phyloP scores from a whole-genome alignment of 306 rosid genomes.

The Vigna angularis region DNA sequence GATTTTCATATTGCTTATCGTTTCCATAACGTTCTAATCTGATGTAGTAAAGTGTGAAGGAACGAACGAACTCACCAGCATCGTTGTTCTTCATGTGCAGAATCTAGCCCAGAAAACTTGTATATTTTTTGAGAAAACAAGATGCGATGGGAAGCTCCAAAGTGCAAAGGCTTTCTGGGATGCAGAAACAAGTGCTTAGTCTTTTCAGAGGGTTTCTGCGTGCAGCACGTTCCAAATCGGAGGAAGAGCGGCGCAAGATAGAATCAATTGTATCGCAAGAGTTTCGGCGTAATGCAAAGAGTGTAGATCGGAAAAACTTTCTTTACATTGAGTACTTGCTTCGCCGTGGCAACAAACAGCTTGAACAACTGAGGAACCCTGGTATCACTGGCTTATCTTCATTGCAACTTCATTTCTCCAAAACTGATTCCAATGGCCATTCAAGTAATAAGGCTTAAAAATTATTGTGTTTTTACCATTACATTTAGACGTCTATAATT shows the following conservation, averaged over 20 bases:
- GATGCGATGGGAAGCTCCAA: constrained; percentile 58
- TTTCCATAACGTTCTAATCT: not conserved
- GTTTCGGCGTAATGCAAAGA: constrained; percentile 66
- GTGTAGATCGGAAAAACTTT: constrained; percentile 76
- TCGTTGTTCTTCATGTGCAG: not conserved
- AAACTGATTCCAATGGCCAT: constrained; percentile 30
- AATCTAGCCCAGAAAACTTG: not conserved
- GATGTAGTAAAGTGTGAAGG: too few relatives aligned
- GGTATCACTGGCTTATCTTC: constrained; percentile 68
- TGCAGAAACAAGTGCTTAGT: constrained; percentile 89
- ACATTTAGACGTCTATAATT: too few relatives aligned
- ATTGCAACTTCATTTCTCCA: constrained; percentile 40
- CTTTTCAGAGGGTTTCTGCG: constrained; percentile 83
- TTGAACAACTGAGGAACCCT: constrained; percentile 78
- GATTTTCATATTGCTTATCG: not conserved
- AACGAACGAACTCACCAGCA: not conserved
- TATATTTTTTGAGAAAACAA: not conserved
- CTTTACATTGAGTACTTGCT: constrained; percentile 85
- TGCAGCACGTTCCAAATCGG: constrained; percentile 70
- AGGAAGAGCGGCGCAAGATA: constrained; percentile 63
- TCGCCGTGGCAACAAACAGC: constrained; percentile 79
- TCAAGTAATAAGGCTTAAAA: too few relatives aligned
- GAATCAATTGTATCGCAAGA: constrained; percentile 69
- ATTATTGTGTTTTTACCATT: too few relatives aligned
- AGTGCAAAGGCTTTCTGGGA: constrained; percentile 74